Conservation (phyloP, 192 early-diverging fungal genomes). For the Rhizophlyctis rosea region DNA sequence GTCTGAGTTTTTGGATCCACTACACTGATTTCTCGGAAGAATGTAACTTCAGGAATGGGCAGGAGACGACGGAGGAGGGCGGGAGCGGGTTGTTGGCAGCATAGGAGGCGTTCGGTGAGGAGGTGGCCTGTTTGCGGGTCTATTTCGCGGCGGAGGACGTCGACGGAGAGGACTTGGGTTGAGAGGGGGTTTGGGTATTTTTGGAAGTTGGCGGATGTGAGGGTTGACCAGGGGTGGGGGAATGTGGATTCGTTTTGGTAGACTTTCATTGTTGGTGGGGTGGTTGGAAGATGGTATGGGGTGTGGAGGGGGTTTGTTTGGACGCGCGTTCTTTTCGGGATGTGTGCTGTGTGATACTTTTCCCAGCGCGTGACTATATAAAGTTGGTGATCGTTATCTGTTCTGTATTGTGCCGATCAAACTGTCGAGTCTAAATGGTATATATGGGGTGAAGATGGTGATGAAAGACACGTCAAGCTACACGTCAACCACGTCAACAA, state of each 20-base stretch:
- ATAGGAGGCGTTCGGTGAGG: conserved; percentile 87
- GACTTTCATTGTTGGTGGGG: conserved; percentile 70
- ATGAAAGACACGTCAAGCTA: too few relatives aligned
- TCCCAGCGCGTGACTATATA: too few relatives aligned
- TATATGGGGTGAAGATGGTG: too few relatives aligned
- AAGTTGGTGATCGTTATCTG: too few relatives aligned
- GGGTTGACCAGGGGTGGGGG: conserved; percentile 75
- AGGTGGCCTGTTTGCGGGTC: conserved; percentile 82
- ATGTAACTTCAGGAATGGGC: conserved; percentile 58
- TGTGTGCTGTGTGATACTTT: too few relatives aligned
- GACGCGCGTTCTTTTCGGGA: too few relatives aligned
- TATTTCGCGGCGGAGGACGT: conserved; percentile 77
- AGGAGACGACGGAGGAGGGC: conserved; percentile 62
- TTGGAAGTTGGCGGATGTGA: conserved; percentile 78
- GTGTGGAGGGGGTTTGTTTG: too few relatives aligned
- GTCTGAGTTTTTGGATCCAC: conserved; percentile 74
- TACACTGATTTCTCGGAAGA: conserved; percentile 86
- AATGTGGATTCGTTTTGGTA: conserved; percentile 78
- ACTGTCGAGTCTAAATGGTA: too few relatives aligned
- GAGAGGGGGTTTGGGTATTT: conserved; percentile 86
- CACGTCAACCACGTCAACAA: too few relatives aligned
- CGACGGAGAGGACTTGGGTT: conserved; percentile 87
- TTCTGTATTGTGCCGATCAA: too few relatives aligned
- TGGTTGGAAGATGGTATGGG: too few relatives aligned
- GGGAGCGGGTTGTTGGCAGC: conserved; percentile 82